Conservation (phyloP, 2,329 filamentous ascomycete species). For the Xylaria sp. region DNA sequence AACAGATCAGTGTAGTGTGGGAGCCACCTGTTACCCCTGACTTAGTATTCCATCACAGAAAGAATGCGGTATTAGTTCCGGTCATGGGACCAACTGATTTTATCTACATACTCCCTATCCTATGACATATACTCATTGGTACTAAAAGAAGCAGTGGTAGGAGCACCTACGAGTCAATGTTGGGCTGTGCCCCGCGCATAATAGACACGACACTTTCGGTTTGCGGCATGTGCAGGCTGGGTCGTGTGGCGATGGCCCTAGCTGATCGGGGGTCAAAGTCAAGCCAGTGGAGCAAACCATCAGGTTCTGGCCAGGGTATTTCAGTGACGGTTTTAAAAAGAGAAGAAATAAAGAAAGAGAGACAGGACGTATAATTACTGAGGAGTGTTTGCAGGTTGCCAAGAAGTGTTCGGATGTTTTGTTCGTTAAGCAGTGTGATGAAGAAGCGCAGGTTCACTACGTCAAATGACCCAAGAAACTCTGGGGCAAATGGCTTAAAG, state of each 20-base stretch:
- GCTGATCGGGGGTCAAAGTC: not conserved
- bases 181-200: not conserved
- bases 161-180: not conserved
- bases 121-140: no score
- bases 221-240: not conserved
- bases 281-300: not conserved
- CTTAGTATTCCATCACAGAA: not conserved
- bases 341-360: not conserved
- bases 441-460: not conserved
- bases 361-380: not conserved
- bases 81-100: no score
- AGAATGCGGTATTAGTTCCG: no score
- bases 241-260: not conserved
- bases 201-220: not conserved
- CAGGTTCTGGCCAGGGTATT: not conserved
- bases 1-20: not conserved
- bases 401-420: not conserved
- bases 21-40: not conserved
- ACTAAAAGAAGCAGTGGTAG: not conserved
- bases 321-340: no score
- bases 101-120: no score
- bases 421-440: not conserved
- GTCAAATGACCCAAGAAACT: constrained; percentile 1
- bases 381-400: not conserved
- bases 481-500: not conserved